phyloP scores from a whole-genome alignment of 495 filamentous ascomycete species.

The Penicillium ochrochloron region DNA sequence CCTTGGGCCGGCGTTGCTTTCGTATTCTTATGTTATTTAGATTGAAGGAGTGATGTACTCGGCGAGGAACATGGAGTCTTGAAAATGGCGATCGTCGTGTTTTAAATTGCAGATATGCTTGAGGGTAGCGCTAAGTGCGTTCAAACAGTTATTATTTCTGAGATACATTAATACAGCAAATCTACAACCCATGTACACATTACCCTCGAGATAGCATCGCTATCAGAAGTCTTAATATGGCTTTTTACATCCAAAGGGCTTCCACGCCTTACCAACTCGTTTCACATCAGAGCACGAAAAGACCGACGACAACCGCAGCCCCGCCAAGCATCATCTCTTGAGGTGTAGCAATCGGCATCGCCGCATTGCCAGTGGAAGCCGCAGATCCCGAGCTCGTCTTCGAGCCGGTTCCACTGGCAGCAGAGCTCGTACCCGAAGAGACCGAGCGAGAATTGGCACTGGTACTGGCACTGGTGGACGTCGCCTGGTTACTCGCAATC shows the following conservation, averaged over 20 bases:
- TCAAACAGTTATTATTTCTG: neutral
- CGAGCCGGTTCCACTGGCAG: constrained; percentile 8
- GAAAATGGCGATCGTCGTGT: neutral
- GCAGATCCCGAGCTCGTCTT: constrained; percentile 7
- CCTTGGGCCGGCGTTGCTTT: neutral
- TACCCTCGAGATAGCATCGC: too few relatives aligned
- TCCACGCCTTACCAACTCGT: neutral
- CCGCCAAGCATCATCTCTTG: constrained; percentile 20
- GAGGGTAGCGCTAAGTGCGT: neutral
- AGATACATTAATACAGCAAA: neutral
- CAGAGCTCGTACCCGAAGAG: neutral
- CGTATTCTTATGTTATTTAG: neutral
- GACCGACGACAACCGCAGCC: constrained; percentile 16
- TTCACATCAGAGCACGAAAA: constrained; percentile 23
- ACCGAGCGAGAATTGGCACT: neutral
- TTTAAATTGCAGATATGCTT: neutral
- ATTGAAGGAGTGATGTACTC: neutral
- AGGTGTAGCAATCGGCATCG: constrained; percentile 18
- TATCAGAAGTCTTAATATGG: neutral
- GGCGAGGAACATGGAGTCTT: neutral
- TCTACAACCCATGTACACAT: neutral
- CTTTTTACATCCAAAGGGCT: neutral
- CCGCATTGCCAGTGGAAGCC: constrained; percentile 23
- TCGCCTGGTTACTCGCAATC: constrained; percentile 8
- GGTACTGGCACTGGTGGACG: neutral